Evolutionary conservation across 345 rosid species (phyloP).

Genomic region (Eutrema yunnanense): DNA sequence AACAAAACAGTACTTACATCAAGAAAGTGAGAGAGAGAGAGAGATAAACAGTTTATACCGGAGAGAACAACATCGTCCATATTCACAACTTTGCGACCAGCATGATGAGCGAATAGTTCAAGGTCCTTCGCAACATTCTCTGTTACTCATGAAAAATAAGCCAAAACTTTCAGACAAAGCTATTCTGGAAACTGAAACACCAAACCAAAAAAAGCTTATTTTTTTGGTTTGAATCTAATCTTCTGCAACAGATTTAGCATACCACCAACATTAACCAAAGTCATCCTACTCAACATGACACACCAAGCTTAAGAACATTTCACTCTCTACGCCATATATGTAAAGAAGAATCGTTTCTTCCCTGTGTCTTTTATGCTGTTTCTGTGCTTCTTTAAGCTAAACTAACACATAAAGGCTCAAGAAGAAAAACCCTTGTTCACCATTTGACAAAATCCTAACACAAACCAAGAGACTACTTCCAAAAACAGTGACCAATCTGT

Average conservation of each 20-base stretch:
- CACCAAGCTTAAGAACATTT: not conserved
- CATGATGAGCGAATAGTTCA: constrained; percentile 84
- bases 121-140: constrained; percentile 75
- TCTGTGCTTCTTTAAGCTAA: not conserved
- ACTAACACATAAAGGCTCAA: not conserved
- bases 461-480: not conserved
- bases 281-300: not conserved
- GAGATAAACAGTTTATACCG: constrained; percentile 33
- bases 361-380: not conserved
- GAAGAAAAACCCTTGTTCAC: not conserved
- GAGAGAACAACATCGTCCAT: constrained; percentile 83
- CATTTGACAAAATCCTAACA: not conserved
- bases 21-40: not conserved
- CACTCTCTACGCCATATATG: not conserved
- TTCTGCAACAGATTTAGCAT: constrained; percentile 8
- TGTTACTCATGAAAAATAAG: constrained; percentile 26
- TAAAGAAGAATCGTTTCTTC: not conserved
- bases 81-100: constrained; percentile 78
- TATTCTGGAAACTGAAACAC: not conserved
- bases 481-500: not conserved
- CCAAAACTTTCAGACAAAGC: not conserved
- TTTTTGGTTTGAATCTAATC: not conserved
- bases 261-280: not conserved
- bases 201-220: not conserved
- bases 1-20: not conserved